A percentile compares a stretch with the other conserved stretches of the same genome.
phyloP scores from a whole-genome alignment of 306 rosid genomes.

The Vigna reflexopilosa region DNA sequence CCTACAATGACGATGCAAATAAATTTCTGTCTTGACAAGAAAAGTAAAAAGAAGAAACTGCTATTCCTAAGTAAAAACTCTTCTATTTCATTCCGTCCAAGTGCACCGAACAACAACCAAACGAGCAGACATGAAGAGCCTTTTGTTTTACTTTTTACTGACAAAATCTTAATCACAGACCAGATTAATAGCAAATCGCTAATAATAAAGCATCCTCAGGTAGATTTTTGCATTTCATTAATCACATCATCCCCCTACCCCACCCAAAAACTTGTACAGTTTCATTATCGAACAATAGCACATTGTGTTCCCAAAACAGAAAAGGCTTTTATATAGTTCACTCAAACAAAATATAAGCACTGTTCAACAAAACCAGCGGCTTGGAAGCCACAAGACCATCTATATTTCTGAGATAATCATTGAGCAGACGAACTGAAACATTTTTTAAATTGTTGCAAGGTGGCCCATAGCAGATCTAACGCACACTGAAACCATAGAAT shows the following conservation, averaged over 20 bases:
- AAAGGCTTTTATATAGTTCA: not conserved
- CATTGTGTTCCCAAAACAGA: slow-evolving; percentile 26
- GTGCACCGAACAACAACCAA: slow-evolving; percentile 11
- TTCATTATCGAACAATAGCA: slow-evolving; percentile 26
- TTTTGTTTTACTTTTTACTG: not conserved
- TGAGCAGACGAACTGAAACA: slow-evolving; percentile 4
- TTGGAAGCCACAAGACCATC: not conserved
- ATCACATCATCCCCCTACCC: slow-evolving; percentile 4
- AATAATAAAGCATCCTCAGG: slow-evolving; percentile 19
- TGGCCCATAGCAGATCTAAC: slow-evolving; percentile 12
- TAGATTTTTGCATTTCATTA: slow-evolving; percentile 19
- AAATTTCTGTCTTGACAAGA: not conserved
- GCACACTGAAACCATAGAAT: not conserved
- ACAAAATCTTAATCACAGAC: not conserved
- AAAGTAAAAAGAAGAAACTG: not conserved
- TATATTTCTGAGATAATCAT: slow-evolving; percentile 24
- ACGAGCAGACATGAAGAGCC: not conserved
- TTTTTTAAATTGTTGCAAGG: slow-evolving; percentile 20
- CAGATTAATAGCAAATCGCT: not conserved
- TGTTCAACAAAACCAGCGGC: not conserved
- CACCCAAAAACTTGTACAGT: slow-evolving; percentile 2
- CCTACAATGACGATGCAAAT: not conserved
- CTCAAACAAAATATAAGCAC: slow-evolving; percentile 1
- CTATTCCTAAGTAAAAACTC: not conserved
- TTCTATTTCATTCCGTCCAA: not conserved